Conservation (phyloP, 208 protist genomes). For the Acanthamoeba castellanii region DNA sequence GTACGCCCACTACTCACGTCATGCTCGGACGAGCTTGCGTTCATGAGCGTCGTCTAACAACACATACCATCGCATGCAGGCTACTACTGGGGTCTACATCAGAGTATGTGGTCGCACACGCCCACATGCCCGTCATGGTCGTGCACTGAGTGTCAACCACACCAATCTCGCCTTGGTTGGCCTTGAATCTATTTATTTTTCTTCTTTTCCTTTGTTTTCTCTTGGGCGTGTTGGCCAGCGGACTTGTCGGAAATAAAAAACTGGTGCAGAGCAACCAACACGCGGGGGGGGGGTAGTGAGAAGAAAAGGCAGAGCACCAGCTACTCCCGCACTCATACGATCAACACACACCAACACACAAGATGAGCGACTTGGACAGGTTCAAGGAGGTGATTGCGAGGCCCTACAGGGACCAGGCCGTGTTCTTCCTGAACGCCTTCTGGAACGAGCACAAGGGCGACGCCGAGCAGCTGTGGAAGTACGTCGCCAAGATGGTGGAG, state of each 20-base stretch:
- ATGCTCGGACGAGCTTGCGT: background rate
- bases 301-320: background rate
- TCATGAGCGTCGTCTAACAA: no score
- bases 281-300: background rate
- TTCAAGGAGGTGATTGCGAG: conserved; percentile 47
- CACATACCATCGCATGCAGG: background rate
- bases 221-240: background rate
- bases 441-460: background rate
- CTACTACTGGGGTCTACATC: conserved; percentile 29
- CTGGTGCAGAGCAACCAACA: background rate
- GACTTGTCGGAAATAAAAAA: background rate
- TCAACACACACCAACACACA: background rate
- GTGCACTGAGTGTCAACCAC: background rate
- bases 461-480: conserved; percentile 38
- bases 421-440: conserved; percentile 67
- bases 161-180: no score
- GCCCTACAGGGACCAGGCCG: conserved; percentile 28
- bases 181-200: background rate
- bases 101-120: conserved; percentile 55
- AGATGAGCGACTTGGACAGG: conserved; percentile 14
- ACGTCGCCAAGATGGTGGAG: conserved; percentile 24
- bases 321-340: background rate
- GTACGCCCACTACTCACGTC: background rate
- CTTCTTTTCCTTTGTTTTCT: background rate
- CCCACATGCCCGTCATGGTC: conserved; percentile 58